These are phyloP conservation scores for Botrytis pseudocinerea DNA, from an alignment of 2,329 filamentous ascomycete genomes.

Conservation along the genomic window DNA sequence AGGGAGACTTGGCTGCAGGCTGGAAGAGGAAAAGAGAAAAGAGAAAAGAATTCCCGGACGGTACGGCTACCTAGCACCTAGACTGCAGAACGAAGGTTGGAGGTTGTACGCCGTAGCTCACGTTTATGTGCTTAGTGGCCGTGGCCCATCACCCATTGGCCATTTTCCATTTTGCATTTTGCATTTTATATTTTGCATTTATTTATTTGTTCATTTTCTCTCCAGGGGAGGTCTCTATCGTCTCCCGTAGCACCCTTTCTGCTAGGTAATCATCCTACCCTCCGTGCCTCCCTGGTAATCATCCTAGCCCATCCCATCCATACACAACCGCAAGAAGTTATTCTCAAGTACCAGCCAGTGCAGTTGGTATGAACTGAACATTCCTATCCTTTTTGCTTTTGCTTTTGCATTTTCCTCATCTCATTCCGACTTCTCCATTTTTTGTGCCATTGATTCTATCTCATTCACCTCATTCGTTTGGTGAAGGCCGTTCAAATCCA, in stretches of 20 bases:
- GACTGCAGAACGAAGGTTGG: too few species aligned
- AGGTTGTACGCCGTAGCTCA: background rate
- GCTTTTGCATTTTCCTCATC: conserved; percentile 7
- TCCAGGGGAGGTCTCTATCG: conserved; percentile 8
- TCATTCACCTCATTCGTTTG: conserved; percentile 57
- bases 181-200: too few species aligned
- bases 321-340: background rate
- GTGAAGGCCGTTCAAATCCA: conserved; percentile 12
- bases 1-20: background rate
- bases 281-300: too few species aligned
- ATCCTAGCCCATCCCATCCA: conserved; percentile 1
- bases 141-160: background rate
- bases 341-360: background rate
- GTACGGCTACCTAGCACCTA: background rate
- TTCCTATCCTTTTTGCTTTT: conserved; percentile 17
- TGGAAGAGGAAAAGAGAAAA: background rate
- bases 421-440: conserved; percentile 7
- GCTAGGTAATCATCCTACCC: background rate
- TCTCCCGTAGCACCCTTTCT: conserved; percentile 5
- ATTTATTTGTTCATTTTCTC: background rate
- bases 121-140: background rate
- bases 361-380: conserved; percentile 22
- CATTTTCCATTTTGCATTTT: too few species aligned
- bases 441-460: conserved; percentile 17
- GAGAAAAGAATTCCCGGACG: background rate